Conservation (phyloP, 257 asterid genomes). For the Cynanchum wilfordii region DNA sequence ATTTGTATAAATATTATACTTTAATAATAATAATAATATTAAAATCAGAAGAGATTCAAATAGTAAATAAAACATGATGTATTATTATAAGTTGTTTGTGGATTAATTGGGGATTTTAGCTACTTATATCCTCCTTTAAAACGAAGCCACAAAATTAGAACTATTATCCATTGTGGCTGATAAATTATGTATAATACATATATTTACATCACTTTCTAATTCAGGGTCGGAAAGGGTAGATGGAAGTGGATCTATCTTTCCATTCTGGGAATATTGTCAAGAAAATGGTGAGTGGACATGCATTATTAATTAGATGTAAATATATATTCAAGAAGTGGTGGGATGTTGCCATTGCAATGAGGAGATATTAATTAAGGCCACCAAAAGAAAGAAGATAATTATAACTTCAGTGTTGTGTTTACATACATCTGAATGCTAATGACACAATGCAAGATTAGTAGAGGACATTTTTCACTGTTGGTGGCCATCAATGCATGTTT, state of each 20-base stretch:
- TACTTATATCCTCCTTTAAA: too few species aligned
- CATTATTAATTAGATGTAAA: too few species aligned
- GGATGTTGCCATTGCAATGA: background rate
- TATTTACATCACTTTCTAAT: background rate
- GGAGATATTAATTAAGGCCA: background rate
- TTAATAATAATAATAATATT: too few species aligned
- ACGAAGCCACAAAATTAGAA: too few species aligned
- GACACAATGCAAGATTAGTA: background rate
- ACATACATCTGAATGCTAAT: background rate
- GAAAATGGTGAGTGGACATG: background rate
- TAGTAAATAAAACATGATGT: too few species aligned
- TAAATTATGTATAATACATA: too few species aligned
- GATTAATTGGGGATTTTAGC: too few species aligned
- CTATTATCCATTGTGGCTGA: background rate
- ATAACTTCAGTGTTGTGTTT: background rate
- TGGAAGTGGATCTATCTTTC: too few species aligned
- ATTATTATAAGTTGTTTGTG: too few species aligned
- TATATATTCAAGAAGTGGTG: background rate
- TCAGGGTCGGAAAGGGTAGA: background rate
- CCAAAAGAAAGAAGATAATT: constrained; percentile 6
- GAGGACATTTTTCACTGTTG: background rate
- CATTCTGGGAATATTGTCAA: background rate
- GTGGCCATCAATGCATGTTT: background rate
- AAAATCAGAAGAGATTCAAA: too few species aligned
- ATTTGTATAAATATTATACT: too few species aligned